A percentile compares a stretch with the other conserved stretches of the same genome.
These are phyloP conservation scores for Davidsoniella australis DNA, from an alignment of 2,329 filamentous ascomycete species.

Conservation along the genomic window DNA sequence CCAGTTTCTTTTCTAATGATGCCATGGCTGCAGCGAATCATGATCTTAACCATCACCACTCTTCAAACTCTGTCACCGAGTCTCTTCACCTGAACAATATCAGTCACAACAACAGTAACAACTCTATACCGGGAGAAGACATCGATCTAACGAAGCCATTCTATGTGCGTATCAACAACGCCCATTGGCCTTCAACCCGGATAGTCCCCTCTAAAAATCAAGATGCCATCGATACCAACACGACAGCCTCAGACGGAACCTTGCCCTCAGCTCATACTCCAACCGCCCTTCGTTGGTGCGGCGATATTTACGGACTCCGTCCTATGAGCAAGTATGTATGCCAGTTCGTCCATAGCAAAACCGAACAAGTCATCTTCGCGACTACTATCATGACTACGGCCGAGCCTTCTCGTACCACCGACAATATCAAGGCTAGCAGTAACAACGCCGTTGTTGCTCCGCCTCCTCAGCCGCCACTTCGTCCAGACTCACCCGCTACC, in stretches of 20 bases:
- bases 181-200: constrained; percentile 61
- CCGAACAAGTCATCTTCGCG: constrained; percentile 49
- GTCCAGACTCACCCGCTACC: constrained; percentile 59
- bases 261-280: constrained; percentile 14
- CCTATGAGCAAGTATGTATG: constrained; percentile 62
- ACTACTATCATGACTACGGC: constrained; percentile 52
- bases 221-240: neutral
- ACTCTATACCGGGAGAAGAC: constrained; percentile 22
- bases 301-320: constrained; percentile 51
- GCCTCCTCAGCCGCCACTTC: constrained; percentile 38
- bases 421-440: constrained; percentile 19
- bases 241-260: constrained; percentile 1
- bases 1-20: constrained; percentile 42
- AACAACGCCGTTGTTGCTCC: constrained; percentile 14
- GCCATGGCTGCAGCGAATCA: constrained; percentile 17
- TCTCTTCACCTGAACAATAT: constrained; percentile 14
- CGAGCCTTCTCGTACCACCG: constrained; percentile 24
- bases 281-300: constrained; percentile 45
- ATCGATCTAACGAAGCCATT: constrained; percentile 59
- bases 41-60: constrained; percentile 14
- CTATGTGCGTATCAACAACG: constrained; percentile 62
- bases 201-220: constrained; percentile 36
- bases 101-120: constrained; percentile 19
- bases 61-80: neutral
- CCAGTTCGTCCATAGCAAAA: constrained; percentile 56